Base-by-base conservation (phyloP, 2,329 filamentous ascomycete genomes). In the Fusarium nisikadoi region DNA sequence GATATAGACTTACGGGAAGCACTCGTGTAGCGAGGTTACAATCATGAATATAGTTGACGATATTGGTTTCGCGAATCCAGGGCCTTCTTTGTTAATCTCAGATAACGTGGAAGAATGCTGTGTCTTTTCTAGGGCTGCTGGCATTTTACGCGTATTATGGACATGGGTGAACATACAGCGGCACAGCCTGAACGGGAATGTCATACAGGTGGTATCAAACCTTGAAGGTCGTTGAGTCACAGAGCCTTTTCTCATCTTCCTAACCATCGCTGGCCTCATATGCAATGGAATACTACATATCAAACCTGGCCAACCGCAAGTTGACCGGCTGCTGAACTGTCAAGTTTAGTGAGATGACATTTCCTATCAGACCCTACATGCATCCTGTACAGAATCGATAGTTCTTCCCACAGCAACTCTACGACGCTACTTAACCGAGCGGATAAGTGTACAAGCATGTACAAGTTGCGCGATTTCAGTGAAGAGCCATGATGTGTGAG, bases 401-500 rank as follows among this genome's bases (percentile, higher is more conserved):
- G 66, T 58, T 45, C 41, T 20, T 38, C 27, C 49, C 31, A 36
- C 25, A 16, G 14, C 43, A 33, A 66, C 56, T 58, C 58, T 65
- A 38, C 49, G 50, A 64, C 59, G 33, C 47, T 56, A 60, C 49
- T 56, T 54, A 53, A 42, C 41, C 14, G n/a, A 42, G 29, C 42
- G 45, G 35, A 29, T 46, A 36, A 50, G 23, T 53, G 42, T 43
- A 41, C 39, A 45, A 49, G 20, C 23, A 31, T 42, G n/a, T 58
- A 52, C 52, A 68, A 52, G 50, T 10, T 65, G 38, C 49, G 38
- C 14, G 23, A 45, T 50, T 65, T 69, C 69, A 47, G 65, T 45
- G 54, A 70, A 54, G 39, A 36, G 12, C 17, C 27, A 42, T 69
- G 56, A 75, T 76, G 75, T 75, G 70, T 68, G 62, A 62, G 43